Conservation (phyloP, 768 basidiomycete genomes). For the Phaeotremella fagi region DNA sequence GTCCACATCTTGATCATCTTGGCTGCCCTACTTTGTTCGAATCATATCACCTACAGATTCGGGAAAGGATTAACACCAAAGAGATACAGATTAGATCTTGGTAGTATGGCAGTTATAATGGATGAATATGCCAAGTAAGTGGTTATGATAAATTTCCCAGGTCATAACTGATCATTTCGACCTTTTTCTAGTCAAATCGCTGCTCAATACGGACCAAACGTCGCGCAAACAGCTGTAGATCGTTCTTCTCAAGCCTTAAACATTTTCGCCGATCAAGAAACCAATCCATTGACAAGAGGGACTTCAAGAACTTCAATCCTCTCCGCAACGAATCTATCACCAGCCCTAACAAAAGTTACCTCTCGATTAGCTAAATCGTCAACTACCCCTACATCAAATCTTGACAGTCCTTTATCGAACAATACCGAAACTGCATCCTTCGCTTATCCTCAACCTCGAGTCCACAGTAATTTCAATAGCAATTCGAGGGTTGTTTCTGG, state of each 20-base stretch:
- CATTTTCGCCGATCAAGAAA: slow-evolving; percentile 46
- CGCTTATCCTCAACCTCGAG: too few relatives aligned
- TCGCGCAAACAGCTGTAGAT: slow-evolving; percentile 59
- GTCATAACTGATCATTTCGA: neutral
- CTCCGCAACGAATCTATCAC: neutral
- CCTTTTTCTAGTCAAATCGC: slow-evolving; percentile 59
- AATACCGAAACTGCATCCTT: too few relatives aligned
- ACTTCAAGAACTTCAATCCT: neutral
- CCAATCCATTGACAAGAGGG: slow-evolving; percentile 16
- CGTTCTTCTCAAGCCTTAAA: slow-evolving; percentile 54
- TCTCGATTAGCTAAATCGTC: neutral
- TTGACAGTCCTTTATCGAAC: too few relatives aligned
- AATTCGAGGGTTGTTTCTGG: too few relatives aligned
- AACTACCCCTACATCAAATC: neutral
- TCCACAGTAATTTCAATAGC: too few relatives aligned
- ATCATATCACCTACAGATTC: slow-evolving; percentile 80
- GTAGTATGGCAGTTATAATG: slow-evolving; percentile 75
- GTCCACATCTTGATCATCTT: slow-evolving; percentile 63
- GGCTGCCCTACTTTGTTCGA: slow-evolving; percentile 64
- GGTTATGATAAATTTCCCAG: neutral
- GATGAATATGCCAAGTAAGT: slow-evolving; percentile 71
- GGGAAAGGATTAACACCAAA: slow-evolving; percentile 86
- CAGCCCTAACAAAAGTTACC: neutral
- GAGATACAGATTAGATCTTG: slow-evolving; percentile 68
- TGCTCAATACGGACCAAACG: slow-evolving; percentile 64